phyloP scores from a whole-genome alignment of 2,329 filamentous ascomycete species.

The Claviceps sp. region DNA sequence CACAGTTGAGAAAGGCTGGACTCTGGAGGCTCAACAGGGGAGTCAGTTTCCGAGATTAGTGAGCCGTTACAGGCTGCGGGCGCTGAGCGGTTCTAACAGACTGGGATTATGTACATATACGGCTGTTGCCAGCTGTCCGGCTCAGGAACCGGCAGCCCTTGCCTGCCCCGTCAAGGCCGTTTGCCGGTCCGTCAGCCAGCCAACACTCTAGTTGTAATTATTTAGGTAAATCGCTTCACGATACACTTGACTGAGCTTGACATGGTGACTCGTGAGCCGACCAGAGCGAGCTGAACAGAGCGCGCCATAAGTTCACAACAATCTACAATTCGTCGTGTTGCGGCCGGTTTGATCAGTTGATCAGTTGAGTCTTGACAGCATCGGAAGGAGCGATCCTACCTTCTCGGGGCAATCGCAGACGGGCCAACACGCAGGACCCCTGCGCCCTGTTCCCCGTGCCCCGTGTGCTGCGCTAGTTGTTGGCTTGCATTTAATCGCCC shows the following conservation, averaged over 20 bases:
- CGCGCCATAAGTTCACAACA: too few species aligned
- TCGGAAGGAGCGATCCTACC: not conserved
- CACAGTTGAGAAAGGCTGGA: not conserved
- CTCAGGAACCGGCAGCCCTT: too few species aligned
- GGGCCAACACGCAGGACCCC: not conserved
- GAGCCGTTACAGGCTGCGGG: not conserved
- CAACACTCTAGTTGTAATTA: not conserved
- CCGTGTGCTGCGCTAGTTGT: too few species aligned
- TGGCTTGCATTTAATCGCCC: not conserved
- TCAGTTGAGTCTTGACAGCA: not conserved
- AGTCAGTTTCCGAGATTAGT: not conserved
- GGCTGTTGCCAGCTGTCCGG: not conserved
- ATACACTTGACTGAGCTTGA: not conserved
- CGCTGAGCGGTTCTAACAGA: not conserved
- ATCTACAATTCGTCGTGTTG: too few species aligned
- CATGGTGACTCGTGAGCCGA: not conserved
- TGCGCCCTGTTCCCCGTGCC: too few species aligned
- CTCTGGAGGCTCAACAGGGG: too few species aligned
- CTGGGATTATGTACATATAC: not conserved
- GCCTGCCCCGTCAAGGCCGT: too few species aligned
- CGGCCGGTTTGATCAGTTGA: not conserved
- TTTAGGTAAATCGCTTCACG: not conserved
- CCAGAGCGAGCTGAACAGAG: not conserved
- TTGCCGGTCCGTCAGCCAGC: not conserved
- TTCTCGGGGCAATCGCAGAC: not conserved